phyloP scores from a whole-genome alignment of 306 rosid species.

The Quercus cerris region DNA sequence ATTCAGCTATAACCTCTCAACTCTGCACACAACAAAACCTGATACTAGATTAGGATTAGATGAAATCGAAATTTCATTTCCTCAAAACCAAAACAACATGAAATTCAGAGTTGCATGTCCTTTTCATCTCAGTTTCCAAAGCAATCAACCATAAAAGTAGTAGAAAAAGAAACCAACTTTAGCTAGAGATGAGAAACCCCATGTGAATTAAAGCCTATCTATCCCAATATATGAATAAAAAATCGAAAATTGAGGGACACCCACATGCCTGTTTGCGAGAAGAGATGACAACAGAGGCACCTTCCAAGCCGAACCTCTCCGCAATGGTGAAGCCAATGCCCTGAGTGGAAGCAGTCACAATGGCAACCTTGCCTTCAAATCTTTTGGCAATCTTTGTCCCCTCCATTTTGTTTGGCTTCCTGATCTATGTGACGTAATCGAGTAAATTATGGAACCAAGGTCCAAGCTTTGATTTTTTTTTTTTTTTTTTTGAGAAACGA shows the following conservation, averaged over 20 bases:
- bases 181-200: background rate
- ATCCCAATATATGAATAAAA: background rate
- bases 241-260: background rate
- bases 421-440: too few species aligned
- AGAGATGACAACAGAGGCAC: conserved; percentile 84
- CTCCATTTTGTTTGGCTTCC: conserved; percentile 31
- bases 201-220: background rate
- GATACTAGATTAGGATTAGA: too few species aligned
- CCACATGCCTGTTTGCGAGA: conserved; percentile 75
- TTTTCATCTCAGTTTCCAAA: background rate
- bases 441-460: too few species aligned
- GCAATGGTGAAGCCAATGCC: conserved; percentile 89
- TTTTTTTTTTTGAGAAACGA: too few species aligned
- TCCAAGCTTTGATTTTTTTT: too few species aligned
- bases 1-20: too few species aligned
- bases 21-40: too few species aligned
- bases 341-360: conserved; percentile 97
- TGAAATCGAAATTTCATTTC: too few species aligned
- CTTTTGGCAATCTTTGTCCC: conserved; percentile 43
- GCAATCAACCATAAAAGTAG: background rate
- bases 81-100: background rate
- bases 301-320: conserved; percentile 85
- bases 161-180: background rate
- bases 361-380: conserved; percentile 70
- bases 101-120: background rate